phyloP scores from a whole-genome alignment of 2,329 filamentous ascomycete genomes.

The Amesomyces nigricolor region DNA sequence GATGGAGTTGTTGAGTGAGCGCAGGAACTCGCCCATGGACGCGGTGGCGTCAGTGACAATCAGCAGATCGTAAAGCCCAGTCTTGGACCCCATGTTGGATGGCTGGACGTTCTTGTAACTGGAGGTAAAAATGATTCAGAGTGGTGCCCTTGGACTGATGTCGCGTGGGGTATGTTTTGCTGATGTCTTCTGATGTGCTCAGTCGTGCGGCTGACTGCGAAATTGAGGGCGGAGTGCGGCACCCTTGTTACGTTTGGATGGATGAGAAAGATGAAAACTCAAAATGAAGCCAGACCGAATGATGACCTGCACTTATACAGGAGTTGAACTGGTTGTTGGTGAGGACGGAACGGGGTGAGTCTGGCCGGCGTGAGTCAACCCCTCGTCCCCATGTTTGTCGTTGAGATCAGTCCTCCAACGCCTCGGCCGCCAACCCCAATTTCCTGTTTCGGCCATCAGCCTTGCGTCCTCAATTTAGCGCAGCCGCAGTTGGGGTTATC shows the following conservation, averaged over 20 bases:
- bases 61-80: conserved; percentile 38
- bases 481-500: not conserved
- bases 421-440: too few species aligned
- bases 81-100: conserved; percentile 5
- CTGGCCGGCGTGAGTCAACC: conserved; percentile 8
- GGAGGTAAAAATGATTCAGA: not conserved
- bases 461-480: conserved; percentile 5
- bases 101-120: not conserved
- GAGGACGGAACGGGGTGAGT: not conserved
- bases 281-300: not conserved
- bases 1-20: conserved; percentile 40
- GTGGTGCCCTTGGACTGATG: not conserved
- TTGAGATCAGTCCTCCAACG: too few species aligned
- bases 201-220: too few species aligned
- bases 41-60: conserved; percentile 42
- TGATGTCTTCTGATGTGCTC: too few species aligned
- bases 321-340: not conserved
- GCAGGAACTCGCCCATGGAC: conserved; percentile 41
- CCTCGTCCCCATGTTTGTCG: not conserved
- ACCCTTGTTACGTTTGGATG: not conserved
- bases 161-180: too few species aligned
- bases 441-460: too few species aligned
- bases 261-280: not conserved
- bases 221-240: too few species aligned
- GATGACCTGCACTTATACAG: not conserved